Evolutionary conservation across 768 basidiomycete genomes (phyloP).

Genomic region (Agaricus bisporus): DNA sequence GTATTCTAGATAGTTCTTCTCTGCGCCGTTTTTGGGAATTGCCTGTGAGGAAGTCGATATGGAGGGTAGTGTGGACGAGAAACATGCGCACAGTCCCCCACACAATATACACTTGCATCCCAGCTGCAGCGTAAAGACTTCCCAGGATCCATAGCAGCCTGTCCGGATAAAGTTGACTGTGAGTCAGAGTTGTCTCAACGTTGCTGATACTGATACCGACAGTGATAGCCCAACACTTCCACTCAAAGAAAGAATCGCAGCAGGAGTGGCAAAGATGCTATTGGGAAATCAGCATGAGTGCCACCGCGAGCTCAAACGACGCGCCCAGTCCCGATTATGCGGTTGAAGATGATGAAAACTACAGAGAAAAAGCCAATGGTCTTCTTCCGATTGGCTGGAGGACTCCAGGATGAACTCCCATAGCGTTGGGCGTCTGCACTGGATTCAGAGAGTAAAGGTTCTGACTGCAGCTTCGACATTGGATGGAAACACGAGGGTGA

Average conservation of each 20-base stretch:
- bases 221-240: conserved; percentile 37
- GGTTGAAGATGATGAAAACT: conserved; percentile 32
- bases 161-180: conserved; percentile 20
- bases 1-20: conserved; percentile 67
- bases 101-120: conserved; percentile 35
- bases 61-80: background rate
- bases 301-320: background rate
- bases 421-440: background rate
- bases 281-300: background rate
- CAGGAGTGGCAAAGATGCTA: conserved; percentile 37
- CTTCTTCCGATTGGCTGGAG: background rate
- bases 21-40: conserved; percentile 60
- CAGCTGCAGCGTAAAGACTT: conserved; percentile 31
- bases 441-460: background rate
- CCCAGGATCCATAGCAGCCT: conserved; percentile 38
- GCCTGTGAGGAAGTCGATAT: conserved; percentile 25
- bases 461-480: background rate
- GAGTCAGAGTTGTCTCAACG: background rate
- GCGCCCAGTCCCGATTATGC: conserved; percentile 32
- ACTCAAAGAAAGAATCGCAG: conserved; percentile 29
- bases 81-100: conserved; percentile 29
- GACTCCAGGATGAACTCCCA: background rate
- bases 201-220: conserved; percentile 12
- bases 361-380: conserved; percentile 25
- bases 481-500: background rate